A percentile compares a stretch with the other conserved stretches of the same genome.
Conservation (phyloP, 164 flowering plant genomes). For the Vitis rotundifolia region DNA sequence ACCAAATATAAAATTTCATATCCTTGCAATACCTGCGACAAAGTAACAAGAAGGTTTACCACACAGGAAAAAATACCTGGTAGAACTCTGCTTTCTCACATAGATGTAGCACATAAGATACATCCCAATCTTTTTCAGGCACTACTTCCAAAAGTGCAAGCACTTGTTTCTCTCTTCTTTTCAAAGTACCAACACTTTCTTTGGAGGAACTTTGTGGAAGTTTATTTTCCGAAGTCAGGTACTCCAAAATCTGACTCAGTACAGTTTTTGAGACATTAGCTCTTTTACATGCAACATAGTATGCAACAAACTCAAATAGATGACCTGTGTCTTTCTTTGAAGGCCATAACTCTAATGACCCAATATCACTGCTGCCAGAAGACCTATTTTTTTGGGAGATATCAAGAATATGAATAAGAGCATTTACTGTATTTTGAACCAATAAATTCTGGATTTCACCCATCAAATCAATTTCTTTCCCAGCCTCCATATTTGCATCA, state of each 20-base stretch:
- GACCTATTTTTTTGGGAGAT: slow-evolving; percentile 30
- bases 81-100: slow-evolving; percentile 74
- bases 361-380: slow-evolving; percentile 29
- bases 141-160: slow-evolving; percentile 70
- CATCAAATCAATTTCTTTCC: slow-evolving; percentile 20
- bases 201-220: slow-evolving; percentile 17
- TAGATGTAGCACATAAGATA: slow-evolving; percentile 55
- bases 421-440: slow-evolving; percentile 60
- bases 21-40: not conserved
- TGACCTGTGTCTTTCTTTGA: slow-evolving; percentile 63
- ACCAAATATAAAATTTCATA: not conserved
- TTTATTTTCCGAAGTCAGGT: slow-evolving; percentile 54
- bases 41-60: not conserved
- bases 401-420: slow-evolving; percentile 61
- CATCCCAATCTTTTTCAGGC: slow-evolving; percentile 73
- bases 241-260: slow-evolving; percentile 63
- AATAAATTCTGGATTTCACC: slow-evolving; percentile 34
- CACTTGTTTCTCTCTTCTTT: slow-evolving; percentile 75
- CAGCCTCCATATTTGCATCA: slow-evolving; percentile 27
- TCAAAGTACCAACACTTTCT: slow-evolving; percentile 26
- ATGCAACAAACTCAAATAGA: slow-evolving; percentile 74
- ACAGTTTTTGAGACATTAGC: slow-evolving; percentile 57
- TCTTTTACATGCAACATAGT: slow-evolving; percentile 56
- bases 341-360: slow-evolving; percentile 62
- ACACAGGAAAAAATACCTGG: slow-evolving; percentile 52